These are phyloP conservation scores for Cucurbita moschata DNA, from an alignment of 306 rosid species.

Conservation along the genomic window DNA sequence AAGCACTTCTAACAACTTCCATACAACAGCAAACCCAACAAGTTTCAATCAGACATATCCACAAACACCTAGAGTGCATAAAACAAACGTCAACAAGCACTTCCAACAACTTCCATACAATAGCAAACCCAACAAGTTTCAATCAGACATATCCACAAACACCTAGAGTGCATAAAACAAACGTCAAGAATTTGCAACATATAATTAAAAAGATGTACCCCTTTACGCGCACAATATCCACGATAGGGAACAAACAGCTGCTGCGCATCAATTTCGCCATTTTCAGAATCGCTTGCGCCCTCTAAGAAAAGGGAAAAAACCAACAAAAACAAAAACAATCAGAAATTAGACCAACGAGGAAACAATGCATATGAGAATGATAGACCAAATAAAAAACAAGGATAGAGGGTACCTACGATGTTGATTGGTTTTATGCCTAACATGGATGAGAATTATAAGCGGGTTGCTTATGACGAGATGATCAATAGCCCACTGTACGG, in stretches of 20 bases:
- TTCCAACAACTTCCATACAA: background rate
- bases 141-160: background rate
- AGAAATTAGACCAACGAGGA: background rate
- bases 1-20: background rate
- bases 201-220: constrained; percentile 20
- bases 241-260: constrained; percentile 45
- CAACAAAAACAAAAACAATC: background rate
- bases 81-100: background rate
- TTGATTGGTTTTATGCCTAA: constrained; percentile 29
- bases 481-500: constrained; percentile 75
- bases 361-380: background rate
- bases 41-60: background rate
- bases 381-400: background rate
- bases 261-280: constrained; percentile 21
- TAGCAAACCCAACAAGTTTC: background rate
- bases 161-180: background rate
- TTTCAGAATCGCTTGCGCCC: constrained; percentile 20
- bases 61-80: background rate
- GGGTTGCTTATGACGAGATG: constrained; percentile 38
- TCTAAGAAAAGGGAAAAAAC: constrained; percentile 14
- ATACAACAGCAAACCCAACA: background rate
- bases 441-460: constrained; percentile 45
- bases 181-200: background rate
- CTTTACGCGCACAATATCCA: constrained; percentile 42
- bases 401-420: constrained; percentile 67